These are phyloP conservation scores for Yamadazyma olivae DNA, from an alignment of 805 yeast genomes.

Conservation along the genomic window DNA sequence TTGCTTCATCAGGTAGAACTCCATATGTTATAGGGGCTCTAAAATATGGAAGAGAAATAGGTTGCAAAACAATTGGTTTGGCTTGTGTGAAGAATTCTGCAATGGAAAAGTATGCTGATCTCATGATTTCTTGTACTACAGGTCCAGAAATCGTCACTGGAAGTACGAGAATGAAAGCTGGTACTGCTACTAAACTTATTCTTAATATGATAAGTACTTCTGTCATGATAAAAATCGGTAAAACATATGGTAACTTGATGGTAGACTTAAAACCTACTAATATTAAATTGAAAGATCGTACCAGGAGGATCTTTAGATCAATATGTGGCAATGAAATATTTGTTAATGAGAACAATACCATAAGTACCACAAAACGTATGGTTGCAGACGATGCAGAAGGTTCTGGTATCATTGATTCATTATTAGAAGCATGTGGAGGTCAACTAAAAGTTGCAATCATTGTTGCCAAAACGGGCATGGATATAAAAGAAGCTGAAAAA, in stretches of 20 bases:
- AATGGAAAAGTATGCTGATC: constrained; percentile 1
- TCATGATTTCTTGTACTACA: constrained; percentile 1
- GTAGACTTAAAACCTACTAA: constrained; percentile 6
- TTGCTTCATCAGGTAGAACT: constrained; percentile 24
- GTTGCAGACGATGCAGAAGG: background rate
- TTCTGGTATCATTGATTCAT: background rate
- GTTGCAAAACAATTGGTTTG: constrained; percentile 14
- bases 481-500: background rate
- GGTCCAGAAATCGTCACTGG: constrained; percentile 4
- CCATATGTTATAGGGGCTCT: constrained; percentile 21
- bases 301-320: constrained; percentile 2
- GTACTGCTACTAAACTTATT: constrained; percentile 4
- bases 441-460: constrained; percentile 1
- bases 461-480: constrained; percentile 2
- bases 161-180: constrained; percentile 5
- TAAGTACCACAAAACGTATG: background rate
- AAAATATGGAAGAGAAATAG: constrained; percentile 15
- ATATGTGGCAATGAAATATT: background rate
- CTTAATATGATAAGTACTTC: constrained; percentile 2
- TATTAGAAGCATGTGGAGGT: background rate
- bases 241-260: constrained; percentile 5
- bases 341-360: background rate
- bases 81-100: constrained; percentile 2
- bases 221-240: constrained; percentile 2
- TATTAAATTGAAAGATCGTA: constrained; percentile 1